phyloP scores from a whole-genome alignment of 2,329 filamentous ascomycete species.

The Thielaviopsis cerberus region DNA sequence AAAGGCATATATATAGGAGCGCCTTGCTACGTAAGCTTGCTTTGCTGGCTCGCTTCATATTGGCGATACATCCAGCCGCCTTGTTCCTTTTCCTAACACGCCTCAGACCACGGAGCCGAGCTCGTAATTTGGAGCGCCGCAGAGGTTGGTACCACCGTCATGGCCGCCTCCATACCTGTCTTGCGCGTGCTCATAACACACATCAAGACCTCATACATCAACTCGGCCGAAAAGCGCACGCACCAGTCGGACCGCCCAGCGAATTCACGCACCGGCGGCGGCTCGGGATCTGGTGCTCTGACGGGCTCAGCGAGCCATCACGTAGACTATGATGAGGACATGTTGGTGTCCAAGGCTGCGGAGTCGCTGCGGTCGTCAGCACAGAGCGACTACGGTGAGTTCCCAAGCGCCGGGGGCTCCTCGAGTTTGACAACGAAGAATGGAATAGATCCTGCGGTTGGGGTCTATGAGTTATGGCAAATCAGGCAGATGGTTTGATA shows the following conservation, averaged over 20 bases:
- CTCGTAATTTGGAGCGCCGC: constrained; percentile 14
- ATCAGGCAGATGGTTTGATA: constrained; percentile 5
- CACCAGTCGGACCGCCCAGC: neutral
- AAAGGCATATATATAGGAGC: neutral
- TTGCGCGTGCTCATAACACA: constrained; percentile 13
- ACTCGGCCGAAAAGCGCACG: constrained; percentile 8
- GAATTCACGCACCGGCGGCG: neutral
- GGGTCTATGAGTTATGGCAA: neutral
- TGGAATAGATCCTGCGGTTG: neutral
- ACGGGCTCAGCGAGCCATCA: neutral
- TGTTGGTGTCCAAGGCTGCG: constrained; percentile 1
- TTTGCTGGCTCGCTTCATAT: too few species aligned
- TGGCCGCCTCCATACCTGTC: constrained; percentile 15
- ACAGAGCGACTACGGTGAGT: constrained; percentile 1
- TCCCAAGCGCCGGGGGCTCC: neutral
- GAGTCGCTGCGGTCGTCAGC: neutral
- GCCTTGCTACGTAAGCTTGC: too few species aligned
- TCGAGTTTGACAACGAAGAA: neutral
- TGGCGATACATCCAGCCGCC: too few species aligned
- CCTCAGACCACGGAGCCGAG: constrained; percentile 13
- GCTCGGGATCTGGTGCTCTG: neutral
- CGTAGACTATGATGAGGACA: constrained; percentile 2
- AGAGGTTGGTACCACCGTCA: constrained; percentile 14
- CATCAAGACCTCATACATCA: constrained; percentile 12
- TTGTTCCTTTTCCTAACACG: neutral